A percentile compares a stretch with the other conserved stretches of the same genome.
Evolutionary conservation across 1,284 basidiomycete species (phyloP).

Genomic region (Puccinia hordei): DNA sequence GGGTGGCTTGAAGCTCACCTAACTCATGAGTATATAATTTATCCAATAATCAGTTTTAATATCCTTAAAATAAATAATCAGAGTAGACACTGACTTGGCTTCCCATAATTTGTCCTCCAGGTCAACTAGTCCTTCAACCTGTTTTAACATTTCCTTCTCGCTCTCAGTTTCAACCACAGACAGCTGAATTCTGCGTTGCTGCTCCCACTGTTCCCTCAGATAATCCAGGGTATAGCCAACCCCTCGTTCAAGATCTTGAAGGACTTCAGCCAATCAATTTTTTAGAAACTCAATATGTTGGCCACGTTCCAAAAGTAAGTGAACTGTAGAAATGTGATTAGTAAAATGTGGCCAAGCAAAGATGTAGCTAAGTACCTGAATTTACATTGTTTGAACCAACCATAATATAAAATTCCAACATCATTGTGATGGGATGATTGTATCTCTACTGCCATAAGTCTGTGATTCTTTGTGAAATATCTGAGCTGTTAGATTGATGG

Average conservation of each 20-base stretch:
- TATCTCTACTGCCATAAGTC: neutral
- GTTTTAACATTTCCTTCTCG: neutral
- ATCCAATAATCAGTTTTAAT: no score
- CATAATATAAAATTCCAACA: neutral
- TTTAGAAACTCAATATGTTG: neutral
- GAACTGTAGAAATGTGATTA: neutral
- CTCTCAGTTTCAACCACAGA: neutral
- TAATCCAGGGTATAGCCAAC: neutral
- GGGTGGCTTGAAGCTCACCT: neutral
- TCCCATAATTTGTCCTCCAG: neutral
- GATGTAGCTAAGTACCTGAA: no score
- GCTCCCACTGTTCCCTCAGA: neutral
- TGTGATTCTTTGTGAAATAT: slow-evolving; percentile 15
- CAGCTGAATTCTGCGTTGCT: neutral
- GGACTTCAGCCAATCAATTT: neutral
- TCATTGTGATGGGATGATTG: slow-evolving; percentile 1
- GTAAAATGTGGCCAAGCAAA: no score
- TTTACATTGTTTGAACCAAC: neutral
- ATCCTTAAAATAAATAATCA: neutral
- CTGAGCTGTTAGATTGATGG: neutral
- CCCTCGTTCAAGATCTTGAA: neutral
- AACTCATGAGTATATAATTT: neutral
- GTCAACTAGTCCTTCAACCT: neutral
- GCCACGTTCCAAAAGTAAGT: neutral
- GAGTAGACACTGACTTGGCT: neutral